Evolutionary conservation across 495 filamentous ascomycete species (phyloP).

Genomic region (Penicillium roqueforti): DNA sequence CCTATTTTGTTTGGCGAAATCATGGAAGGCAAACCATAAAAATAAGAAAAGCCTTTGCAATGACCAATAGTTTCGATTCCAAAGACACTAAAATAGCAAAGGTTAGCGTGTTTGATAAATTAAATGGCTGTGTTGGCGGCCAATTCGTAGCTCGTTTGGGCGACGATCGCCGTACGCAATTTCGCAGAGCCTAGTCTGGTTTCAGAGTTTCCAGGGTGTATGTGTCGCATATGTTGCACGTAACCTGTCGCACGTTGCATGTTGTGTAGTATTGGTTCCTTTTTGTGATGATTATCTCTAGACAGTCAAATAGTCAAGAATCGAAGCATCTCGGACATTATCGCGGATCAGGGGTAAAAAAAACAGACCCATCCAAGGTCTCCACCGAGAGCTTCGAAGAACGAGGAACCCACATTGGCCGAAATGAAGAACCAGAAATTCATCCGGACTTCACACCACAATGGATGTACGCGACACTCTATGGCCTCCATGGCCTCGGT

Average conservation of each 20-base stretch:
- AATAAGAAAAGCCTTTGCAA: neutral
- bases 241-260: neutral
- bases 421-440: constrained; percentile 12
- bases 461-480: no score
- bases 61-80: constrained; percentile 13
- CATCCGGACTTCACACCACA: no score
- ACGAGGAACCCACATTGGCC: constrained; percentile 2
- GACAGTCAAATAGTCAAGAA: neutral
- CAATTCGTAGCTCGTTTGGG: constrained; percentile 21
- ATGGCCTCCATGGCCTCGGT: neutral
- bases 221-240: constrained; percentile 5
- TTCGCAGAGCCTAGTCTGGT: constrained; percentile 30
- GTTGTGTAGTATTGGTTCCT: neutral
- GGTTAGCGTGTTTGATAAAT: constrained; percentile 26
- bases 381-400: constrained; percentile 17
- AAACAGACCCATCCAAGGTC: constrained; percentile 25
- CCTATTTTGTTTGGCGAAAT: constrained; percentile 2
- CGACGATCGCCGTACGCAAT: constrained; percentile 32
- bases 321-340: neutral
- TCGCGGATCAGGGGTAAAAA: constrained; percentile 8
- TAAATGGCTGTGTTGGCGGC: constrained; percentile 14
- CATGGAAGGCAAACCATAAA: constrained; percentile 1
- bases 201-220: constrained; percentile 20
- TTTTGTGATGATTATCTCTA: neutral
- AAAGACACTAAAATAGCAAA: constrained; percentile 17